Conservation (phyloP, 352 stramenopile genomes). For the Phytophthora nicotianae region DNA sequence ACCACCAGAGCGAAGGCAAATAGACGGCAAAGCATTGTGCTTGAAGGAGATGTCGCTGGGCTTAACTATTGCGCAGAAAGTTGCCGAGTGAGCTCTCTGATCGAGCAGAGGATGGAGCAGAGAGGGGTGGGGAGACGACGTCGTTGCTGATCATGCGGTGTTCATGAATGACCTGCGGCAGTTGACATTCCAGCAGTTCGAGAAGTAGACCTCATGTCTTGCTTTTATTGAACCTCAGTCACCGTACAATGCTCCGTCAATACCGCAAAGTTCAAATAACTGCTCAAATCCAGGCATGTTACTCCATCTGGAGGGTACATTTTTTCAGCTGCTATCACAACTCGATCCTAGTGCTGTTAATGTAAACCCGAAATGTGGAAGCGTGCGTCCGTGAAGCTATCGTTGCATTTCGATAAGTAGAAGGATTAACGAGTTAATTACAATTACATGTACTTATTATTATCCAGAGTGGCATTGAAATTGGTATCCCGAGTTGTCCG, state of each 20-base stretch:
- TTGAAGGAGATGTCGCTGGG: constrained; percentile 2
- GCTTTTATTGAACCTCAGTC: neutral
- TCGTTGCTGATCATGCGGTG: constrained; percentile 1
- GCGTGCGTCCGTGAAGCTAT: no score
- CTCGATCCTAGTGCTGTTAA: neutral
- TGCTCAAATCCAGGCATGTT: constrained; percentile 1
- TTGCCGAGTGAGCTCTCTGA: constrained; percentile 23
- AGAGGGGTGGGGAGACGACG: neutral
- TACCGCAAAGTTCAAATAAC: constrained; percentile 9
- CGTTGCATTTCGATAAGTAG: no score
- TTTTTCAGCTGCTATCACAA: constrained; percentile 6
- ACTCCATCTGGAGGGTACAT: constrained; percentile 16
- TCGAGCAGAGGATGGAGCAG: neutral
- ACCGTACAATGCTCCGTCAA: neutral
- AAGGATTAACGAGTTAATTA: no score
- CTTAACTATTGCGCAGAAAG: constrained; percentile 9
- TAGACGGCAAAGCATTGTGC: constrained; percentile 13
- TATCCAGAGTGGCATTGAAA: no score
- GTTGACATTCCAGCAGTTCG: neutral
- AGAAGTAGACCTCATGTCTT: neutral
- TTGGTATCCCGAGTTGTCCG: neutral
- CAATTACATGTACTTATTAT: no score
- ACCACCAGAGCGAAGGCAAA: constrained; percentile 5
- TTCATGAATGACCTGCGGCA: constrained; percentile 5
- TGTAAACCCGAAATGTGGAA: no score